Conservation (phyloP, 1,284 basidiomycete species). For the Pseudozyma hubeiensis region DNA sequence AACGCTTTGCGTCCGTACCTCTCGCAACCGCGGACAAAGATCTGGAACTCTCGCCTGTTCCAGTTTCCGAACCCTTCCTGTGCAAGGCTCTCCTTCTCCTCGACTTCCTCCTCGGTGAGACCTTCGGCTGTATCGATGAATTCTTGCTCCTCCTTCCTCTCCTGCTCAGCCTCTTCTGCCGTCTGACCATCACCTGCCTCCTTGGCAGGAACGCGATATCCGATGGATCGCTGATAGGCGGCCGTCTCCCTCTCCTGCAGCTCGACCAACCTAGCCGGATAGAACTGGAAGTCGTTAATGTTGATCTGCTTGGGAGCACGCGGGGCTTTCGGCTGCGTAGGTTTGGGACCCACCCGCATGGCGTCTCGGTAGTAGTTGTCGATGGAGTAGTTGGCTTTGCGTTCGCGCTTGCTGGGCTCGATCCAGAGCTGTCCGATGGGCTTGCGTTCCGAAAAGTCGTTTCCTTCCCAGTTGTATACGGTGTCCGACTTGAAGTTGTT, state of each 20-base stretch:
- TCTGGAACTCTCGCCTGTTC: slow-evolving; percentile 90
- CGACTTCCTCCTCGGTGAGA: slow-evolving; percentile 77
- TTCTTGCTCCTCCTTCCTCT: slow-evolving; percentile 80
- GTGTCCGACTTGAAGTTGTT: slow-evolving; percentile 97
- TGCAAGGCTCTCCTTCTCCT: slow-evolving; percentile 76
- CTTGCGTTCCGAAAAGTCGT: slow-evolving; percentile 80
- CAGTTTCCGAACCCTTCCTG: slow-evolving; percentile 59
- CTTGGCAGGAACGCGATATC: slow-evolving; percentile 79
- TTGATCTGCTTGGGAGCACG: slow-evolving; percentile 89
- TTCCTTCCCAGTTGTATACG: slow-evolving; percentile 87
- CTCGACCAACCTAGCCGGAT: slow-evolving; percentile 82
- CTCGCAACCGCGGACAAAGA: slow-evolving; percentile 86
- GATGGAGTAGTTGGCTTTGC: slow-evolving; percentile 92
- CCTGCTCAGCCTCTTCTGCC: slow-evolving; percentile 53
- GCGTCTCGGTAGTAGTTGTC: slow-evolving; percentile 83
- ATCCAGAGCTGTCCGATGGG: slow-evolving; percentile 77
- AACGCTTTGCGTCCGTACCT: slow-evolving; percentile 84
- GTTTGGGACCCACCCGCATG: slow-evolving; percentile 77
- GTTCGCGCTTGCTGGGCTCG: slow-evolving; percentile 92
- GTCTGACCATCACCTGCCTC: slow-evolving; percentile 74
- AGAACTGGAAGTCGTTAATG: slow-evolving; percentile 98
- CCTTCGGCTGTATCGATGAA: slow-evolving; percentile 75
- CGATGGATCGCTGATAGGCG: slow-evolving; percentile 74
- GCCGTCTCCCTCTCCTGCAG: slow-evolving; percentile 84
- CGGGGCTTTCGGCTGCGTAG: slow-evolving; percentile 84